Evolutionary conservation across 139 green algal genomes (phyloP), one percentile per base, ranked within the genome.

Genomic region (Micractinium conductrix): DNA sequence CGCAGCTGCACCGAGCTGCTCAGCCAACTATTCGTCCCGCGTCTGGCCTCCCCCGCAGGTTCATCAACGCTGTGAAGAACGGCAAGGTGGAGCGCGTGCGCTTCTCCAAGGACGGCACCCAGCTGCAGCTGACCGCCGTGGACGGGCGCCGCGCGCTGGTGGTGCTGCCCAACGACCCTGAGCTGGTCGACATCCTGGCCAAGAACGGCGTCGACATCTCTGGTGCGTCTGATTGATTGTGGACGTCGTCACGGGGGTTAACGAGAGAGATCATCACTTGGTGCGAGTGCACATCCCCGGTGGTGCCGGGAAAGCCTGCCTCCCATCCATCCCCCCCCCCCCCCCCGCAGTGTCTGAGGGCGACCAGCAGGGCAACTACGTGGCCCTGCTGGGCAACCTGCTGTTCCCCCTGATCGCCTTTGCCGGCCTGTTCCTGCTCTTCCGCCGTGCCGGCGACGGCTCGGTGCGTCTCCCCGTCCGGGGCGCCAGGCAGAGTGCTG

Each of bases 401-500:
- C 93, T 99, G 17, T 99, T 99, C 92, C 97, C 97, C 17, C 91
- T 99, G 24, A 92, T 99, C 65, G 97, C 97, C 26, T 98, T 99
- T 86, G 97, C 92, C 24, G 97, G 97, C 72, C 93, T 99, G 21
- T 99, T 99, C 94, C 97, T 99, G 89, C 94, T 99, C 44, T 99
- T 99, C 93, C 89, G 90, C 78, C 87, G 90, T 53, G 79, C 84
- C 43, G 86, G 86, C 38, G 82, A 83, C 63, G 83, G 83, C 67
- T 74, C 82, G 37, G 87, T 85, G 80, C 63, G 21, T 30, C 63
- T 71, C 17, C 30, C 65, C 7, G 33, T 45, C 65, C 33, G n/a
- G n/a, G n/a, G n/a, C n/a, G n/a, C n/a, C n/a, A n/a, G n/a, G n/a
- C n/a, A n/a, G n/a, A n/a, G n/a, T n/a, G n/a, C n/a, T n/a, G n/a